Percentiles rank a stretch among this genome's conserved stretches.
Evolutionary conservation across 768 basidiomycete genomes (phyloP).

Genomic region (Pholiota microspora): DNA sequence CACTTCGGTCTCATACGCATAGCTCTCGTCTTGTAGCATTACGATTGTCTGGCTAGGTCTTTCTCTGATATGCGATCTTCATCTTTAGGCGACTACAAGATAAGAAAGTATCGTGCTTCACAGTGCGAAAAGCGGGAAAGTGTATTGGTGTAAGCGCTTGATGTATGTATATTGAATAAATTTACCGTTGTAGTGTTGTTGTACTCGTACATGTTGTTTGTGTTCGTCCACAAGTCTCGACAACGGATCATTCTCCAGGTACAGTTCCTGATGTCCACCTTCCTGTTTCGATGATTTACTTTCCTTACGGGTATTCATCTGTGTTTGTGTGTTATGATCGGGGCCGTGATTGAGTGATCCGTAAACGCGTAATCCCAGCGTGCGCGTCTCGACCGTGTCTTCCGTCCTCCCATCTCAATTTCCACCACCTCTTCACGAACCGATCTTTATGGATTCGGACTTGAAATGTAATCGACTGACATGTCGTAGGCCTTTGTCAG

Average conservation of each 20-base stretch:
- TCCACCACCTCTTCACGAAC: background rate
- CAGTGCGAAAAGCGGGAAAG: background rate
- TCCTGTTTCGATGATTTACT: conserved; percentile 8
- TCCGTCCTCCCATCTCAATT: background rate
- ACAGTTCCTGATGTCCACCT: background rate
- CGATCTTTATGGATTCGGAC: conserved; percentile 64
- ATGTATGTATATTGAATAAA: background rate
- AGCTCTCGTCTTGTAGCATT: background rate
- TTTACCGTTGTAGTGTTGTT: too few species aligned
- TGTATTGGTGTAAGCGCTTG: background rate
- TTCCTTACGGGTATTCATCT: conserved; percentile 9
- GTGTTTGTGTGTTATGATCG: background rate
- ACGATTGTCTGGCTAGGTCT: too few species aligned
- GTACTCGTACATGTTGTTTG: too few species aligned
- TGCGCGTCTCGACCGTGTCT: background rate
- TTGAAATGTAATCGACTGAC: conserved; percentile 78
- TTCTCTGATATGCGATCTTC: too few species aligned
- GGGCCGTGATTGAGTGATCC: background rate
- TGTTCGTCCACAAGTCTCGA: background rate
- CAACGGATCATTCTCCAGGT: background rate
- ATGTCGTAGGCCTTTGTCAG: conserved; percentile 63
- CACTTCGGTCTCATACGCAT: background rate
- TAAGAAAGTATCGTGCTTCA: background rate
- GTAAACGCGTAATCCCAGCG: background rate
- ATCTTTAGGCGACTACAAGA: background rate